Conservation (phyloP, 192 early-diverging fungal genomes). For the Gaertneriomyces semiglobifer region DNA sequence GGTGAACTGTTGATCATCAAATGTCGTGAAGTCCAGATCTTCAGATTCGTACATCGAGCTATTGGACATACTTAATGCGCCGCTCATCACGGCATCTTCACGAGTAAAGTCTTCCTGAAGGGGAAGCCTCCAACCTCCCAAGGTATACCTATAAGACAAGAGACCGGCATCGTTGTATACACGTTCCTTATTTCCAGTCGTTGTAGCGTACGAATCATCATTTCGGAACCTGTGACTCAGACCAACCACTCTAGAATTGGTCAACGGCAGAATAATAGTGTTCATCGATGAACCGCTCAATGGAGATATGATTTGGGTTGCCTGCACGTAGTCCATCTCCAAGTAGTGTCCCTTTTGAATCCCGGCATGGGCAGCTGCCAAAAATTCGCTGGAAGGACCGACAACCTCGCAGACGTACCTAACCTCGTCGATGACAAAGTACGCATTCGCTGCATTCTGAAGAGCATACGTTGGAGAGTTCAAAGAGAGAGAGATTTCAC, state of each 20-base stretch:
- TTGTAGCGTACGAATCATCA: neutral
- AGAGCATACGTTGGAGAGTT: neutral
- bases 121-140: neutral
- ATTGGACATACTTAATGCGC: neutral
- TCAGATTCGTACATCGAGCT: no score
- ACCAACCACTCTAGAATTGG: slow-evolving; percentile 8
- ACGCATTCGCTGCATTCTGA: neutral
- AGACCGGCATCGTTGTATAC: no score
- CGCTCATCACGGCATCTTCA: neutral
- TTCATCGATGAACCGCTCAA: slow-evolving; percentile 1
- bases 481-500: neutral
- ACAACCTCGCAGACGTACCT: neutral
- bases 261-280: slow-evolving; percentile 1
- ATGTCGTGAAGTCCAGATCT: no score
- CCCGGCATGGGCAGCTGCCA: neutral
- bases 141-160: neutral
- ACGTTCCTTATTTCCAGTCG: slow-evolving; percentile 11
- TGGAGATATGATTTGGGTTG: no score
- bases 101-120: neutral
- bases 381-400: neutral
- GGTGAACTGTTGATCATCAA: no score
- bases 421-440: neutral
- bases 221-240: slow-evolving; percentile 1
- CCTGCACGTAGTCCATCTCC: no score
- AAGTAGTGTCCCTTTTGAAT: neutral